Conservation (phyloP, 257 asterid species). For the Solanum raphanifolium region DNA sequence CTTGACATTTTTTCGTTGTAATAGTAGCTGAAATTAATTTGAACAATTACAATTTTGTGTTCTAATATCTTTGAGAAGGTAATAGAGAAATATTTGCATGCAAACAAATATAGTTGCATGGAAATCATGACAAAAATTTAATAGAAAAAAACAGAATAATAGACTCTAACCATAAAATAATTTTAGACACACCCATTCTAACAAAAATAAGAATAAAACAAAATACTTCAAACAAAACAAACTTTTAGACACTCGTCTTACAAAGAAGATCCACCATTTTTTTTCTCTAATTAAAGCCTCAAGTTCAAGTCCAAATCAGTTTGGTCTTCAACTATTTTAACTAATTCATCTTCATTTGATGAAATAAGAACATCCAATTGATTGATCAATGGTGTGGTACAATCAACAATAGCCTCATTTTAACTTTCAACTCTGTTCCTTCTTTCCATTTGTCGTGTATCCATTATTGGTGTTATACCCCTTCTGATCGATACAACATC, state of each 20-base stretch:
- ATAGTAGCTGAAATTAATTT: no score
- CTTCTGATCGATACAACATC: background rate
- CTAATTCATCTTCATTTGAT: background rate
- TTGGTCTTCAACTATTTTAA: background rate
- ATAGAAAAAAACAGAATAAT: background rate
- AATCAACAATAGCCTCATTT: background rate
- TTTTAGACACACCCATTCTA: background rate
- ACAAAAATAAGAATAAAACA: background rate
- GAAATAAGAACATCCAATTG: background rate
- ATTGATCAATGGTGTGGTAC: background rate
- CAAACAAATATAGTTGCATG: background rate
- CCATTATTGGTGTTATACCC: background rate
- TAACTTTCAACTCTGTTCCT: background rate
- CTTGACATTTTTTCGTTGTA: background rate
- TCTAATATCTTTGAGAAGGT: background rate
- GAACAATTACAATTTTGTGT: background rate
- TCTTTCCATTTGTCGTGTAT: background rate
- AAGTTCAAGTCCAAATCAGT: background rate
- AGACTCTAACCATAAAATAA: background rate
- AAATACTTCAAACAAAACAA: background rate
- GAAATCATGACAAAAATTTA: background rate
- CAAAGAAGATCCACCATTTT: background rate
- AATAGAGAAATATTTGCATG: background rate
- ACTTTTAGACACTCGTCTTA: background rate
- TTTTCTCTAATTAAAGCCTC: background rate